Conservation (phyloP, 352 stramenopile species). For the Globisporangium cederbergense region DNA sequence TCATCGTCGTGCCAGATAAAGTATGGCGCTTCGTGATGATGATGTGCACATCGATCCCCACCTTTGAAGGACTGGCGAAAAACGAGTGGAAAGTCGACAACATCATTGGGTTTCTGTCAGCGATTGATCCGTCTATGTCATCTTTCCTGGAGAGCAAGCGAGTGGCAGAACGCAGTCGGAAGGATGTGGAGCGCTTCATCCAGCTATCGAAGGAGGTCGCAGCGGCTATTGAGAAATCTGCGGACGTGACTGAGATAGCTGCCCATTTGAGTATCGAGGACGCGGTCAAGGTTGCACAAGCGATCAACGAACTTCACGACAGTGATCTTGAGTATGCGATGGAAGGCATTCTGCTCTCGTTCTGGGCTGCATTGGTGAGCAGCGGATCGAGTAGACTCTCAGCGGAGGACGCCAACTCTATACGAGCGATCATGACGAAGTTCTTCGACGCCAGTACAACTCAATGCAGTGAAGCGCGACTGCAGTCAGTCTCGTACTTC, state of each 20-base stretch:
- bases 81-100: constrained; percentile 37
- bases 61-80: constrained; percentile 21
- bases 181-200: constrained; percentile 31
- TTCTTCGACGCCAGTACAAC: constrained; percentile 11
- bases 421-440: constrained; percentile 26
- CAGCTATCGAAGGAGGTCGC: constrained; percentile 18
- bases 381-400: neutral
- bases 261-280: constrained; percentile 20
- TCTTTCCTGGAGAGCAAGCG: constrained; percentile 30
- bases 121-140: constrained; percentile 11
- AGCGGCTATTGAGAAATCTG: constrained; percentile 11
- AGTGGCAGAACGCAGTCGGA: constrained; percentile 19
- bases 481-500: neutral
- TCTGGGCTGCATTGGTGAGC: constrained; percentile 20
- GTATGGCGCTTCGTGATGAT: constrained; percentile 45
- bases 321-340: neutral
- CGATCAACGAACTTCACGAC: constrained; percentile 19
- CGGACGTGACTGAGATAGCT: constrained; percentile 14
- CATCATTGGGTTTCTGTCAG: constrained; percentile 21
- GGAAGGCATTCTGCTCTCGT: constrained; percentile 10
- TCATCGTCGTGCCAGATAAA: constrained; percentile 25
- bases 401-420: constrained; percentile 14
- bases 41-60: constrained; percentile 24
- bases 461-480: neutral
- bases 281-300: constrained; percentile 28